Evolutionary conservation across 345 rosid species (phyloP).

Genomic region (Sisymbrium altissimum): DNA sequence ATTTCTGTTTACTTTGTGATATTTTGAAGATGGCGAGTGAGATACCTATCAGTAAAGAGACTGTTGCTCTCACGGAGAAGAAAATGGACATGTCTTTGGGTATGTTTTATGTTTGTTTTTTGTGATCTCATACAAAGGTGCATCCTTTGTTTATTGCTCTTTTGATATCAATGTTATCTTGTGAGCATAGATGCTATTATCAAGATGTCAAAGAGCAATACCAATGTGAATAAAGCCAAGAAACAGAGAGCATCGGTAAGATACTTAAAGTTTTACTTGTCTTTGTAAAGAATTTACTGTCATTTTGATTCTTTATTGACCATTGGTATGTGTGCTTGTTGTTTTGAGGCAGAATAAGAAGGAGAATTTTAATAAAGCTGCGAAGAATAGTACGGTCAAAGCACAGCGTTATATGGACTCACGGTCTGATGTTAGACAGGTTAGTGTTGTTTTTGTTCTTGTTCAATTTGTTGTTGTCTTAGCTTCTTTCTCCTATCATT

Average conservation of each 20-base stretch:
- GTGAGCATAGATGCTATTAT: constrained; percentile 61
- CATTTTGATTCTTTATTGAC: not conserved
- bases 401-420: constrained; percentile 56
- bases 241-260: constrained; percentile 56
- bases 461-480: not conserved
- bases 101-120: constrained; percentile 10
- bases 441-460: constrained; percentile 18
- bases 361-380: constrained; percentile 42
- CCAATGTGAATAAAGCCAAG: constrained; percentile 42
- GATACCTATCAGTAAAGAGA: constrained; percentile 66
- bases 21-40: constrained; percentile 49
- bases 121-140: not conserved
- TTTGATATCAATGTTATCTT: not conserved
- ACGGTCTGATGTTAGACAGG: constrained; percentile 78
- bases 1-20: not conserved
- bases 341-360: constrained; percentile 52
- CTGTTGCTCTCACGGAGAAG: constrained; percentile 83
- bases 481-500: not conserved
- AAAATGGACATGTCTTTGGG: constrained; percentile 90
- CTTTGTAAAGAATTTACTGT: not conserved
- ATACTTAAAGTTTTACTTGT: not conserved
- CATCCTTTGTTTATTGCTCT: not conserved
- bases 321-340: not conserved
- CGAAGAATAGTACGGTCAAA: constrained; percentile 43
- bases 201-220: constrained; percentile 69